Percentiles rank a stretch among this genome's conserved stretches.
phyloP scores from a whole-genome alignment of 306 rosid genomes.

The Cucurbita moschata region DNA sequence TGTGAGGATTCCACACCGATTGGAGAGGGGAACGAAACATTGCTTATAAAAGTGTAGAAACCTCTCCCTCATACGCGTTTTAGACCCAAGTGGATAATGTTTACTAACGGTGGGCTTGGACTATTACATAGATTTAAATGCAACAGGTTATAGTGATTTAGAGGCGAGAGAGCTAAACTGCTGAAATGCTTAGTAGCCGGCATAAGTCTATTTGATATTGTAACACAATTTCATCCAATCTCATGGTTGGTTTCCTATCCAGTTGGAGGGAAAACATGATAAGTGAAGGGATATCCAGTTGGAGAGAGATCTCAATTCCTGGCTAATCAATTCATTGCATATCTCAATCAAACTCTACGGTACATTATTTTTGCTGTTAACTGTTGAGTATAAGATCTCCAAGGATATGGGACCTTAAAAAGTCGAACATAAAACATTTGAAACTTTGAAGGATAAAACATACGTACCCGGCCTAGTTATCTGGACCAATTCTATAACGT shows the following conservation, averaged over 20 bases:
- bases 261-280: neutral
- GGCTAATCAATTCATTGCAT: neutral
- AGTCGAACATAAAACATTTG: too few relatives aligned
- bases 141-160: neutral
- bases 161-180: neutral
- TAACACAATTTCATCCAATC: neutral
- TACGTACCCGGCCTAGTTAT: too few relatives aligned
- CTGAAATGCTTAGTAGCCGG: neutral
- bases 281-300: neutral
- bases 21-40: too few relatives aligned
- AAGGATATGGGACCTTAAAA: neutral
- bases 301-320: neutral
- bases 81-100: too few relatives aligned
- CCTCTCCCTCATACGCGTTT: too few relatives aligned
- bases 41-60: too few relatives aligned
- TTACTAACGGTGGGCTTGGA: too few relatives aligned
- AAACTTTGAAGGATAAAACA: neutral
- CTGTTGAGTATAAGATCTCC: neutral
- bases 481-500: too few relatives aligned
- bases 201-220: neutral
- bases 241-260: neutral
- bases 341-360: neutral
- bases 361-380: neutral
- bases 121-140: neutral
- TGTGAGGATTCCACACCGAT: too few relatives aligned